Conservation (phyloP, 306 rosid species). For the Prunus mume region DNA sequence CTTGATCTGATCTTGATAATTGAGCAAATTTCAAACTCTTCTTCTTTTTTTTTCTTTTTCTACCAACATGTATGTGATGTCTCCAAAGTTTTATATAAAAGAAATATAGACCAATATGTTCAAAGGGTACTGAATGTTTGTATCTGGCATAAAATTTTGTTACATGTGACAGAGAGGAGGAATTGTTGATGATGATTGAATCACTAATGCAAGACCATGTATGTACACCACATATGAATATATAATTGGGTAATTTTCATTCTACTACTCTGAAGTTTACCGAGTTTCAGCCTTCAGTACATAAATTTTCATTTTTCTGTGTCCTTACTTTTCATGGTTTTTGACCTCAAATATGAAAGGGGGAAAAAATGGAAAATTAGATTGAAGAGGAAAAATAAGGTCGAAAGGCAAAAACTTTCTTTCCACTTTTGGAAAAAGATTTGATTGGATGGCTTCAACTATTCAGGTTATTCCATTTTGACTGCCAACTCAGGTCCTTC, state of each 20-base stretch:
- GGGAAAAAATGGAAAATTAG: not conserved
- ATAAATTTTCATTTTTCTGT: too few relatives aligned
- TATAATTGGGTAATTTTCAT: not conserved
- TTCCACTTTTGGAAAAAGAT: not conserved
- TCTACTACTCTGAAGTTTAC: not conserved
- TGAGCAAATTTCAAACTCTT: constrained; percentile 36
- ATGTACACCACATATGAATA: not conserved
- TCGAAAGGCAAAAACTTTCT: not conserved
- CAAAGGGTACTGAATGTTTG: constrained; percentile 44
- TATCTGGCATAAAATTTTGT: constrained; percentile 26
- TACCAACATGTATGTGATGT: constrained; percentile 28
- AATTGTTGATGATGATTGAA: constrained; percentile 14
- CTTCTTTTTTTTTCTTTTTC: constrained; percentile 1
- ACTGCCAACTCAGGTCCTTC: not conserved
- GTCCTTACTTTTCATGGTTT: not conserved
- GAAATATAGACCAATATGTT: constrained; percentile 10
- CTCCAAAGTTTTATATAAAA: constrained; percentile 24
- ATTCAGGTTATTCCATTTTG: not conserved
- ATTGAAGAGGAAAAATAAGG: not conserved
- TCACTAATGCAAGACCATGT: not conserved
- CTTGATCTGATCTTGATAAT: constrained; percentile 62
- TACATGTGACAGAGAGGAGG: constrained; percentile 30
- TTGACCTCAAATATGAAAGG: not conserved
- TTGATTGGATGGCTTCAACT: not conserved
- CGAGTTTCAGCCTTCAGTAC: not conserved